Evolutionary conservation across 768 basidiomycete genomes (phyloP), one percentile per base, ranked within the genome.

Genomic region (Lactifluus subvellereus): DNA sequence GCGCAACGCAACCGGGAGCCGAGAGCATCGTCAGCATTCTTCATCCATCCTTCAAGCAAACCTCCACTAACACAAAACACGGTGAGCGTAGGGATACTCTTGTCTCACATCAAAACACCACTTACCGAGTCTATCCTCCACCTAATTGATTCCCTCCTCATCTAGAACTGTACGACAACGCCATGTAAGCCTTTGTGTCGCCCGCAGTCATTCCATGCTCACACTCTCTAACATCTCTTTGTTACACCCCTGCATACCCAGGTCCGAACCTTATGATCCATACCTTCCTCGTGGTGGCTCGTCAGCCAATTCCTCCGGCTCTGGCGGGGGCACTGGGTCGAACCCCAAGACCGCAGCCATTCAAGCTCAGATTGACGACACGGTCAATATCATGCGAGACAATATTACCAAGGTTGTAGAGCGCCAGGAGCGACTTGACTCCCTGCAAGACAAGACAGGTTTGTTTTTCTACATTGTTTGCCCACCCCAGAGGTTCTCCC

Each of bases 261-360:
- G 94, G 94, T 93, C 94, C 73, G 92, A 96, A 79, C 95, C 94
- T 73, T 98, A 98, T 77, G 96, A 98, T 83, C 96, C 96, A 68
- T 98, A 99, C 78, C 82, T 98, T 66, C 94, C 95, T 67, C 88
- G 91, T 70, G 85, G 83, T 74, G 88, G 89, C 74, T 78, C 84
- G 61, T 81, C 85, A 54, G 79, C 87, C 13, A 76, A 81, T 68
- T 71, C 75, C 56, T 71, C 78, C 37, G 81, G 79, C 50, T 74
- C 82, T 38, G 76, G 80, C 35, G 67, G 65, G 13, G n/a, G 32
- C 32, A 10, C 51, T 32, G 72, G 79, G 55, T 84, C 84, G 66
- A 91, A 86, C 72, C 72, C 87, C 54, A 93, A 96, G 84, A 98
- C 95, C 0, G 91, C 92, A 3, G 91, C 90, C 61, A 96, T 98